Evolutionary conservation across 2,329 filamentous ascomycete species (phyloP), one percentile per base, ranked within the genome.

Genomic region (Arachnomyces sp.): DNA sequence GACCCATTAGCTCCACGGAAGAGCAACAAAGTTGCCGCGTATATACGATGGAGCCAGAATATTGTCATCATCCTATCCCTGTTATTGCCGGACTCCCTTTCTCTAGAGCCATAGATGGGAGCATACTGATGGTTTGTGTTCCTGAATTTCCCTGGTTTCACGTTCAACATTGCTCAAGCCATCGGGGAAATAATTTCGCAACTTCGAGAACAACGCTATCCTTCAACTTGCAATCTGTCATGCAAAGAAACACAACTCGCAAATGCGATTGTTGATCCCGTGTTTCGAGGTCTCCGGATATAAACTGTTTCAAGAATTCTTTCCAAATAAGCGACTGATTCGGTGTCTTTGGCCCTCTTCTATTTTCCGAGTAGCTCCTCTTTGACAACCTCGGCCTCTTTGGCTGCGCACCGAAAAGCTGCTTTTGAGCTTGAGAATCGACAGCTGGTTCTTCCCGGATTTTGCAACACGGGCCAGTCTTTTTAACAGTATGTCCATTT

Each of bases 11-110:
- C 30, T 25, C 31, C 8, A 12, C 11, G 15, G 29, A 21, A 31
- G 11, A 18, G 17, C 13, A 39, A 31, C 36, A 39, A n/a, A n/a
- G n/a, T 39, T 9, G 28, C 16, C 5, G n/a, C 4, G 32, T 39
- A 39, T 11, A 39, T 39, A 7, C 18, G 36, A 15, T 39, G 29
- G 4, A 39, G 30, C 36, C 29, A 39, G 17, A 39, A 39, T n/a
- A 32, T 32, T 18, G 36, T 39, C 36, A 39, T 31, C 7, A 28
- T 39, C 15, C 36, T 39, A 16, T 25, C 15, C 12, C 21, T 12
- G 14, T 7, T 7, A 12, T 21, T 11, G 17, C 7, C 13, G n/a
- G 21, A 12, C 18, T 21, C 9, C 15, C 31, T 18, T 9, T 5
- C 9, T 25, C 5, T 25, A 12, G 9, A 11, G 14, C 2, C 4